phyloP scores from a whole-genome alignment of 108 stramenopile genomes.

The Cyclotella cryptica region DNA sequence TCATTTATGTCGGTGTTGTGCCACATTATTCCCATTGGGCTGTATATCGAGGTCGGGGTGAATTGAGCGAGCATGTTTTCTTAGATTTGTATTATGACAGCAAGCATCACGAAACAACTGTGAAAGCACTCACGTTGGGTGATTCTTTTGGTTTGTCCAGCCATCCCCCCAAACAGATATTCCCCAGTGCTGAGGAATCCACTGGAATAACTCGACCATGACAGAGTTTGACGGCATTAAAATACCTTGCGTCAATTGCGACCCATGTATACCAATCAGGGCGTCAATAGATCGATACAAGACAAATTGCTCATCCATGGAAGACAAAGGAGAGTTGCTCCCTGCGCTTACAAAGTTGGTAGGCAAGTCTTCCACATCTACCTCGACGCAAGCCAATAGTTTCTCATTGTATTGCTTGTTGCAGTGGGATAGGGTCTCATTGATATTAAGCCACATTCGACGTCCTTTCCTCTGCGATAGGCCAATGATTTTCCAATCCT shows the following conservation, averaged over 20 bases:
- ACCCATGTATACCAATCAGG: constrained; percentile 55
- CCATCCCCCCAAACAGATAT: constrained; percentile 2
- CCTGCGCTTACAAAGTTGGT: constrained; percentile 14
- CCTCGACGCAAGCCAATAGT: constrained; percentile 39
- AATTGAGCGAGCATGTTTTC: neutral
- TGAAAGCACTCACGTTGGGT: constrained; percentile 15
- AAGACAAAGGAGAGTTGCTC: constrained; percentile 16
- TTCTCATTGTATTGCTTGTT: constrained; percentile 7
- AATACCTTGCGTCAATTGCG: constrained; percentile 49
- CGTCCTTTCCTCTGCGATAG: constrained; percentile 20
- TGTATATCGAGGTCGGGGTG: neutral
- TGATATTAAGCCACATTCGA: constrained; percentile 35
- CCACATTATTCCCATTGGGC: constrained; percentile 28
- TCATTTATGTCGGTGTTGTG: constrained; percentile 22
- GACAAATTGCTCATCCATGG: constrained; percentile 30
- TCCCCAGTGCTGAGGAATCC: constrained; percentile 25
- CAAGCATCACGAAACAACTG: neutral
- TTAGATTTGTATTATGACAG: neutral
- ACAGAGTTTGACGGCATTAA: constrained; percentile 37
- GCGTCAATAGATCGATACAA: constrained; percentile 43
- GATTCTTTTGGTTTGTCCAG: constrained; percentile 23
- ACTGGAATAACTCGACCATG: constrained; percentile 53
- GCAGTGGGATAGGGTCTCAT: constrained; percentile 17
- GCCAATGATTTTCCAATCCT: constrained; percentile 37
- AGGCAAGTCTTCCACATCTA: constrained; percentile 40